A percentile compares a stretch with the other conserved stretches of the same genome.
Evolutionary conservation across 139 green algal genomes (phyloP).

Genomic region (Chlorella sp.): DNA sequence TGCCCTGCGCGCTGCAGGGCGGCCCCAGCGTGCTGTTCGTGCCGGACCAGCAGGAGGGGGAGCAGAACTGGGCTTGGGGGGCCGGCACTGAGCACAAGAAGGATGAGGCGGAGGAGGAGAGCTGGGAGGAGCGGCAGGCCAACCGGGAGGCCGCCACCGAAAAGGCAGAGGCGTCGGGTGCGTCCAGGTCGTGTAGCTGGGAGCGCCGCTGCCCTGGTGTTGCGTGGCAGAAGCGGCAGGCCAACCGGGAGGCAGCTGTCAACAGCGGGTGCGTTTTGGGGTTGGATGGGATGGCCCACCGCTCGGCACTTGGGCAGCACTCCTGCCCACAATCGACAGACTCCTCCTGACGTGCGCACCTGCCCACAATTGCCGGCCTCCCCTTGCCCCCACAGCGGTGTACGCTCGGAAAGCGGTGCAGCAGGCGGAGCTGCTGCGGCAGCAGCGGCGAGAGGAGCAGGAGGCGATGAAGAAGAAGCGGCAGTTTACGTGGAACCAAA

Average conservation of each 20-base stretch:
- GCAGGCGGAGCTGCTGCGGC: conserved; percentile 26
- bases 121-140: conserved; percentile 4
- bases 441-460: conserved; percentile 26
- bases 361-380: not conserved
- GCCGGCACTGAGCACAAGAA: not conserved
- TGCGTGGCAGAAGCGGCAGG: not conserved
- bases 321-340: too few species aligned
- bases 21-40: conserved; percentile 16
- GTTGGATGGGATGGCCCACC: too few species aligned
- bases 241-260: not conserved
- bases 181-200: not conserved
- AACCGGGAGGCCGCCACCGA: conserved; percentile 12
- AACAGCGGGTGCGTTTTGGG: not conserved
- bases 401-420: conserved; percentile 14
- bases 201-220: not conserved
- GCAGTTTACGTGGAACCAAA: conserved; percentile 26
- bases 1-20: too few species aligned
- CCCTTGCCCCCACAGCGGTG: conserved; percentile 4
- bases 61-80: conserved; percentile 19
- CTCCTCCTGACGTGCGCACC: not conserved
- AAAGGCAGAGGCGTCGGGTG: conserved; percentile 17
- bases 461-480: conserved; percentile 13
- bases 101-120: conserved; percentile 1
- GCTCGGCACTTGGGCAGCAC: too few species aligned
- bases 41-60: not conserved